Base-by-base conservation (phyloP, 352 stramenopile genomes). In the Globisporangium megalacanthum region DNA sequence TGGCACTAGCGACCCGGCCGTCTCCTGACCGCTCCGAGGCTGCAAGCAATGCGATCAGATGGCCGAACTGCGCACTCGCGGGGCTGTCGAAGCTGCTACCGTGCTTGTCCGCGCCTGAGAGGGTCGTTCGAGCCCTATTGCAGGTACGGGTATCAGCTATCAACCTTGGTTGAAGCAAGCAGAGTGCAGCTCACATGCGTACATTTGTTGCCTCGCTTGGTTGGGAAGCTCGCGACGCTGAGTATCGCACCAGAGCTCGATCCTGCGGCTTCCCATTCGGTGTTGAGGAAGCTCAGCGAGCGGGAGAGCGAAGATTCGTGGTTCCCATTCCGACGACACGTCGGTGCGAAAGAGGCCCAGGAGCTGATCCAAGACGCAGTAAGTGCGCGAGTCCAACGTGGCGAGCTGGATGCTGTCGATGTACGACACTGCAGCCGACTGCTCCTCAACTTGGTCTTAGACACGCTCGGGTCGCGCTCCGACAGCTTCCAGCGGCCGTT, bases 241-340 rank as follows among this genome's bases (percentile, higher is more conserved):
- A 22, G 29, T 25, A n/a, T 55, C 39, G 10, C 52, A 54, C 13
- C 19, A 15, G 17, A 20, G 6, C n/a, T 47, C 22, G n/a, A 41
- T 25, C 2, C 19, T 13, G 42, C 14, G 15, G 3, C 22, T 19
- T 45, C 35, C 4, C 36, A 29, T 8, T 6, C 46, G 33, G 6
- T 13, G 14, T 48, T 31, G 35, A 44, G 25, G 14, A 44, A 35
- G n/a, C 25, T 50, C 20, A 15, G 7, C 3, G 58, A 59, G 1
- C 19, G 42, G 8, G 68, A 73, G 42, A 20, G 51, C 4, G 61
- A 66, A 19, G 20, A 52, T n/a, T 48, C 67, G 14, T 88, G 77
- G 77, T 71, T 83, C 9, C 77, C 75, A 6, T 81, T 86, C 61
- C 64, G 75, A n/a, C 60, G 69, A 22, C 45, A 54, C 1, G 70